These are phyloP conservation scores for Schoenoplectus triqueter DNA, from an alignment of 202 grass and related monocot genomes.

Conservation along the genomic window DNA sequence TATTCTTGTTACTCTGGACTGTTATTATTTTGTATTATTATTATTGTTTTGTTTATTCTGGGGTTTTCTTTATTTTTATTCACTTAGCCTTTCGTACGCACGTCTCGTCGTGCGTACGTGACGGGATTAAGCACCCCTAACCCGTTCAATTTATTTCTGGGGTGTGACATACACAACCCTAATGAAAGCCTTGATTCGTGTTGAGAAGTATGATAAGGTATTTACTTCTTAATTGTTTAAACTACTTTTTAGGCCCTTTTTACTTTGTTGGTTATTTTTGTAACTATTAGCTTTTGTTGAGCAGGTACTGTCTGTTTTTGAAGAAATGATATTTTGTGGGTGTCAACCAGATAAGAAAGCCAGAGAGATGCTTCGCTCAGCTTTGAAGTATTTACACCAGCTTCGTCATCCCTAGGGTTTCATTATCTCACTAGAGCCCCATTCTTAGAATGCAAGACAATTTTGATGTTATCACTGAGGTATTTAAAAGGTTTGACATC, in stretches of 20 bases:
- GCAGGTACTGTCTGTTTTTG: conserved; percentile 83
- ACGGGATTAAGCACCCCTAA: too few relatives aligned
- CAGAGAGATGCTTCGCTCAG: conserved; percentile 86
- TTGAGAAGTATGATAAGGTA: conserved; percentile 96
- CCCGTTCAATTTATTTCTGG: too few relatives aligned
- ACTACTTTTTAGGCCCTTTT: conserved; percentile 8
- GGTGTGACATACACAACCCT: conserved; percentile 93
- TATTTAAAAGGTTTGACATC: conserved; percentile 10
- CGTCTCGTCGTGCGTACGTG: too few relatives aligned
- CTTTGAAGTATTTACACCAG: conserved; percentile 78
- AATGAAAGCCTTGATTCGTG: conserved; percentile 93
- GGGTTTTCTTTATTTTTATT: too few relatives aligned
- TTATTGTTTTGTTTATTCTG: too few relatives aligned
- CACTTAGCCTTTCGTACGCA: too few relatives aligned
- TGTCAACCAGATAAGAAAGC: conserved; percentile 90
- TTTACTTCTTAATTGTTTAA: conserved; percentile 12
- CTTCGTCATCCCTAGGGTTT: conserved; percentile 35
- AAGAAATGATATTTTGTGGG: conserved; percentile 90
- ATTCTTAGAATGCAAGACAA: conserved; percentile 1
- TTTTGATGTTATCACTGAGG: conserved; percentile 5
- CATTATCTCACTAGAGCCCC: conserved; percentile 24
- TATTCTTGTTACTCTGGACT: too few relatives aligned
- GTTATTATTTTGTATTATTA: too few relatives aligned
- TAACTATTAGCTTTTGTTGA: conserved; percentile 29
- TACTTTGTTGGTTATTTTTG: background rate